Evolutionary conservation across 495 filamentous ascomycete species (phyloP).

Genomic region (Coniosporium apollinis): DNA sequence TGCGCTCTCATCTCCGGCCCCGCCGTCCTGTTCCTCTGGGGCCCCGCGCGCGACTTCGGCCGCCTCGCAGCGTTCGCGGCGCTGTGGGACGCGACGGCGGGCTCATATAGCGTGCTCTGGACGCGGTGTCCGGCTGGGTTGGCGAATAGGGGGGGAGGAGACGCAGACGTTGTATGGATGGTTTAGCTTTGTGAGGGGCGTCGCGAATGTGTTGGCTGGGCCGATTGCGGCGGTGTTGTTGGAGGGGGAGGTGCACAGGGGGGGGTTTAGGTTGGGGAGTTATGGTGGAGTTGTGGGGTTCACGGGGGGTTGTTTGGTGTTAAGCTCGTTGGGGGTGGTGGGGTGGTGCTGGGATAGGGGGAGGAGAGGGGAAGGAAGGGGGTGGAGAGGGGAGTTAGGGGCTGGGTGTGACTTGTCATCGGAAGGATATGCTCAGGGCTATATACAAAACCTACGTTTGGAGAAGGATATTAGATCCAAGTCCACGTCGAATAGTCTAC

Average conservation of each 20-base stretch:
- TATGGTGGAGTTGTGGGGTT: conserved; percentile 11
- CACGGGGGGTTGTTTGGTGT: conserved; percentile 5
- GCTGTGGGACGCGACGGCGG: conserved; percentile 10
- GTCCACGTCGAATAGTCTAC: too few species aligned
- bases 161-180: conserved; percentile 8
- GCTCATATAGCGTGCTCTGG: conserved; percentile 11
- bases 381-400: too few species aligned
- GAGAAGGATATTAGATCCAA: too few species aligned
- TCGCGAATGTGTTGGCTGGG: conserved; percentile 11
- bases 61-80: conserved; percentile 7
- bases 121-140: conserved; percentile 6
- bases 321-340: conserved; percentile 4
- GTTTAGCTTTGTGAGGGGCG: conserved; percentile 12
- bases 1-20: conserved; percentile 7
- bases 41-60: conserved; percentile 6
- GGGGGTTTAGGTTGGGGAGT: conserved; percentile 10
- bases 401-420: too few species aligned
- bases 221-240: conserved; percentile 11
- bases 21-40: conserved; percentile 10
- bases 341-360: conserved; percentile 5
- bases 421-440: too few species aligned
- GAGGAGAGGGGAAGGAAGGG: too few species aligned
- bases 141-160: background rate
- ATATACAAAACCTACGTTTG: too few species aligned
- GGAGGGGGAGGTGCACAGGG: conserved; percentile 1